These are phyloP conservation scores for Aspergillus jensenii DNA, from an alignment of 2,329 filamentous ascomycete genomes.

Conservation along the genomic window DNA sequence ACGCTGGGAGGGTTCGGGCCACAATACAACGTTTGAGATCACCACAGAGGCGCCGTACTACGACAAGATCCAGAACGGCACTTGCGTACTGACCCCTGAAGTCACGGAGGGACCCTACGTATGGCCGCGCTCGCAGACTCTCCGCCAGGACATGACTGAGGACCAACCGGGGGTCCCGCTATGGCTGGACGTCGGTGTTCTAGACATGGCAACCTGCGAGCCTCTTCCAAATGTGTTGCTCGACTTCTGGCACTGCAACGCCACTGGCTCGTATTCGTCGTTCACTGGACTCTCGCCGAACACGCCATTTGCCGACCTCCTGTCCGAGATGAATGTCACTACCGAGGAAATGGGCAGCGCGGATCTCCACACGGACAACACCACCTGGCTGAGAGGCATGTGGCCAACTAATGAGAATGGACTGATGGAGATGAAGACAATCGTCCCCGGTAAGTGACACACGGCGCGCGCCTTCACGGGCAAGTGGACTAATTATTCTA, in stretches of 20 bases:
- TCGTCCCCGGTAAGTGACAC: conserved; percentile 32
- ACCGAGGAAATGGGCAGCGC: conserved; percentile 23
- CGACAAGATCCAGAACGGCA: conserved; percentile 5
- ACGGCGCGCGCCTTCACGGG: too few relatives aligned
- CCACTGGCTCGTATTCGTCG: conserved; percentile 41
- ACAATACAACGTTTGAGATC: too few relatives aligned
- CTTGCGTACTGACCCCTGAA: conserved; percentile 40
- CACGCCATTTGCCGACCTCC: conserved; percentile 28
- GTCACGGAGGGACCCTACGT: conserved; percentile 41
- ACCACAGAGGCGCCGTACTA: too few relatives aligned
- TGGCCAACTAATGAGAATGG: conserved; percentile 46
- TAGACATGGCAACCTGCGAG: conserved; percentile 45
- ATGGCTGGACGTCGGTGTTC: conserved; percentile 43
- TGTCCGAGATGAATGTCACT: conserved; percentile 25
- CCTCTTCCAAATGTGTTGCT: conserved; percentile 35
- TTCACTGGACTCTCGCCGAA: conserved; percentile 29
- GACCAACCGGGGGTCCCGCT: conserved; percentile 38
- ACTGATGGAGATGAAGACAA: conserved; percentile 48
- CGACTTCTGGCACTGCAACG: conserved; percentile 48
- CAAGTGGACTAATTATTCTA: too few relatives aligned
- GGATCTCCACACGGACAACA: conserved; percentile 25
- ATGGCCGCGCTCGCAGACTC: conserved; percentile 33
- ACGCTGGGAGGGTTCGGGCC: too few relatives aligned
- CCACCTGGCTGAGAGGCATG: conserved; percentile 49
- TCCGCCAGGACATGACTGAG: conserved; percentile 42